A percentile compares a stretch with the other conserved stretches of the same genome.
These are phyloP conservation scores for Podospora pseudocomata DNA, from an alignment of 495 filamentous ascomycete genomes.

Conservation along the genomic window DNA sequence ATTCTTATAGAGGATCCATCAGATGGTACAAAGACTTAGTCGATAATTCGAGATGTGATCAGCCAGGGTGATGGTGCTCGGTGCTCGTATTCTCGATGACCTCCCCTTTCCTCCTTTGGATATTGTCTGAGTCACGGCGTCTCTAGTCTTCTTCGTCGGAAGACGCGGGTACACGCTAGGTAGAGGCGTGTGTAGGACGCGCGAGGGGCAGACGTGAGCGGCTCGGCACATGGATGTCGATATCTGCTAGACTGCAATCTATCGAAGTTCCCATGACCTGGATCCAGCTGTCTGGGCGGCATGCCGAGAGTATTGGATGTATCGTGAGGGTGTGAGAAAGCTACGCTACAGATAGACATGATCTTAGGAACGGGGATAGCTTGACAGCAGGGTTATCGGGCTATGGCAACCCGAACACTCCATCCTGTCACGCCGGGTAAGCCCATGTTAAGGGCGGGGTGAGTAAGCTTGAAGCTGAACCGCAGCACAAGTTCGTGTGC, in stretches of 20 bases:
- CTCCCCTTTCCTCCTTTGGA: background rate
- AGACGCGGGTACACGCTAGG: background rate
- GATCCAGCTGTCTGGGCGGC: background rate
- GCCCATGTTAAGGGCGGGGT: background rate
- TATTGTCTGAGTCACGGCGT: background rate
- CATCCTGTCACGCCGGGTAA: background rate
- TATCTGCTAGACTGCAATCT: background rate
- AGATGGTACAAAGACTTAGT: background rate
- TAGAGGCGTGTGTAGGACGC: background rate
- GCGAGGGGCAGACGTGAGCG: background rate
- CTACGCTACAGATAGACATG: background rate
- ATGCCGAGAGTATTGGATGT: background rate
- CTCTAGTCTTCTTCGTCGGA: background rate
- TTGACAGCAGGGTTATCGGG: background rate
- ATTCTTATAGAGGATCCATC: background rate
- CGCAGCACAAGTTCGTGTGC: background rate
- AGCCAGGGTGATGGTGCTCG: background rate
- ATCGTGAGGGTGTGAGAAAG: slow-evolving; percentile 8
- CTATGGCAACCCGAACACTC: background rate
- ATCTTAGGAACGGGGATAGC: background rate
- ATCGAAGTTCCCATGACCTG: slow-evolving; percentile 7
- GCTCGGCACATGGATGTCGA: background rate
- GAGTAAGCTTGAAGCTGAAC: background rate
- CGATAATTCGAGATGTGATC: background rate
- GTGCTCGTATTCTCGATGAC: background rate